Base-by-base conservation (phyloP, 2,329 filamentous ascomycete genomes). In the Hypocreales sp. region DNA sequence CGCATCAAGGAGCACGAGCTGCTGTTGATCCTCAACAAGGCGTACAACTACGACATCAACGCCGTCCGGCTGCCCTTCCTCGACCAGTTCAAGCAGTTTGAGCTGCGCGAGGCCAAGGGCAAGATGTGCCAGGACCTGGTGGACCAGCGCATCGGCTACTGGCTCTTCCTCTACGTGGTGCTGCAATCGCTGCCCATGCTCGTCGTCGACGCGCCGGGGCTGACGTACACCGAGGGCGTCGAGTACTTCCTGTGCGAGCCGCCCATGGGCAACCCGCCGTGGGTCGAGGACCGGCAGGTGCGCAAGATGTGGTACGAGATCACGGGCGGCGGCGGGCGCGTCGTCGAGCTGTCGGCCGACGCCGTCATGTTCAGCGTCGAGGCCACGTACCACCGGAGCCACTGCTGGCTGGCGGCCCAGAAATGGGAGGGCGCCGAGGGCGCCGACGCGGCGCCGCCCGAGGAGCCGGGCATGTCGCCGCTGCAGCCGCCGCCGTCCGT, bases 181-280 rank as follows among this genome's bases (percentile, higher is more conserved):
- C 61, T 87, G 7, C 79, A 90, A 50, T 75, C 75, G 2, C 60
- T 87, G 15, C 81, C 81, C 5, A 74, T 83, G 61, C 59, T 87
- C 8, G 77, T 81, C 2, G 63, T 83, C 19, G 81, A 90, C 47
- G 79, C 77, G 0, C 77, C 78, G 0, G 73, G 67, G 8, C 55
- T 86, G 24, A 66, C 64, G 29, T 74, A 66, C 46, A 77, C 71
- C 0, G 69, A 82, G 27, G 74, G 68, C 2, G 77, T 82, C 3
- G 81, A 87, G 47, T 83, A 87, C 52, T 90, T 87, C 56, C 59
- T 87, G 16, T 86, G 80, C 48, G 65, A 82, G 44, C 71, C 79
- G 4, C 75, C 79, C 0, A 68, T 79, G 42, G 76, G 75, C 12
- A 73, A 74, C 29, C 61, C 72, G 0, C 80, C 81, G 1, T 90